These are phyloP conservation scores for Paramecium bursaria DNA, from an alignment of 73 alveolate species.

Conservation along the genomic window DNA sequence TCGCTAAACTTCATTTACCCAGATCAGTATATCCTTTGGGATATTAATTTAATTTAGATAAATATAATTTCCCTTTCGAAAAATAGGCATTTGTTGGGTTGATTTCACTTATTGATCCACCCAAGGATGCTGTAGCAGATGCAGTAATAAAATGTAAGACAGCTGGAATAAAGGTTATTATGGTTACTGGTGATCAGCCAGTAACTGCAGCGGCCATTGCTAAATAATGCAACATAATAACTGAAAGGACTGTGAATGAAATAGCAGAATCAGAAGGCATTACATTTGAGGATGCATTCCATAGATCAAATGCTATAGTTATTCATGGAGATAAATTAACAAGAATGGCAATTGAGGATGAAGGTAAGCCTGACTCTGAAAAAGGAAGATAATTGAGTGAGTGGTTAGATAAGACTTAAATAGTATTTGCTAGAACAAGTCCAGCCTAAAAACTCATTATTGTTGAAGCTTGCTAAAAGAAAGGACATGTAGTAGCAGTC, in stretches of 20 bases:
- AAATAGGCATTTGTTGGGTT: slow-evolving; percentile 84
- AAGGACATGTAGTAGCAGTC: slow-evolving; percentile 96
- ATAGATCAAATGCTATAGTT: slow-evolving; percentile 75
- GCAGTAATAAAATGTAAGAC: slow-evolving; percentile 83
- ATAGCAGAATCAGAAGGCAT: slow-evolving; percentile 65
- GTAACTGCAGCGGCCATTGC: slow-evolving; percentile 96
- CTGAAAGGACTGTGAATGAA: slow-evolving; percentile 72
- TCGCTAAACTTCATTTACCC: slow-evolving; percentile 74
- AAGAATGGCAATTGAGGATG: slow-evolving; percentile 71
- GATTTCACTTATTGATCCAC: slow-evolving; percentile 88
- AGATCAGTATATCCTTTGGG: slow-evolving; percentile 30
- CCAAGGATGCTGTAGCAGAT: slow-evolving; percentile 84
- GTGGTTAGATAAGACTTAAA: slow-evolving; percentile 84
- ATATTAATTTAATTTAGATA: slow-evolving; percentile 27
- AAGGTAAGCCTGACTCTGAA: slow-evolving; percentile 78
- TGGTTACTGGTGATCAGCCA: slow-evolving; percentile 98
- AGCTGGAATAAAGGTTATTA: slow-evolving; percentile 92
- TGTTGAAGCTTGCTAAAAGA: slow-evolving; percentile 93
- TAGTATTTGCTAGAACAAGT: slow-evolving; percentile 96
- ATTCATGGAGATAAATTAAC: slow-evolving; percentile 88
- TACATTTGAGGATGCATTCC: slow-evolving; percentile 75
- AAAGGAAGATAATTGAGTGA: slow-evolving; percentile 76
- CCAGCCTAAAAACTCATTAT: slow-evolving; percentile 95
- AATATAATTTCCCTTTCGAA: slow-evolving; percentile 78
- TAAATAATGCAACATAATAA: slow-evolving; percentile 77